Percentiles rank a stretch among this genome's conserved stretches.
These are phyloP conservation scores for Chalciporus pseudorubinellus DNA, from an alignment of 768 basidiomycete species.

Conservation along the genomic window DNA sequence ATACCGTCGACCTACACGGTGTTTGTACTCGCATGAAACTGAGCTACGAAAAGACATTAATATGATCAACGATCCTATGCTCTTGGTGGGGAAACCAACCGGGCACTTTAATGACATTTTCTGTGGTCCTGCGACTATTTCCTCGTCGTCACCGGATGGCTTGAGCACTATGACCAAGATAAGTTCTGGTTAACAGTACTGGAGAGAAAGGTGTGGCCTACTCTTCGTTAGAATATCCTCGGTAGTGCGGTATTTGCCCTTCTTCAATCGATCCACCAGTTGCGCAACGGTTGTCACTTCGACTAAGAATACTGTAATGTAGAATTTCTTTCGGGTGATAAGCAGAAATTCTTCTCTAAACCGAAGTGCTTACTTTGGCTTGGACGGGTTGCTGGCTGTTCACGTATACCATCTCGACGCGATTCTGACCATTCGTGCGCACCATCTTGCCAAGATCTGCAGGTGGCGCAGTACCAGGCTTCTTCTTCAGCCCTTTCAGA, in stretches of 20 bases:
- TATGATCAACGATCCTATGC: background rate
- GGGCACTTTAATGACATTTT: constrained; percentile 94
- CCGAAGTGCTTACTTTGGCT: constrained; percentile 53
- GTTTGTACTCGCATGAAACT: constrained; percentile 82
- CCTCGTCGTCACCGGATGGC: constrained; percentile 71
- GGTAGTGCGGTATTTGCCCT: constrained; percentile 60
- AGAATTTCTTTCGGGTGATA: constrained; percentile 81
- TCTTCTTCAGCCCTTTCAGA: constrained; percentile 92
- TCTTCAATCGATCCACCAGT: constrained; percentile 67
- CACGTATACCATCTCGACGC: constrained; percentile 86
- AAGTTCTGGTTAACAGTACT: background rate
- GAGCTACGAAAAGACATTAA: constrained; percentile 44
- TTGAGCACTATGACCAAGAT: constrained; percentile 49
- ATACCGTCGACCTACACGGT: constrained; percentile 84
- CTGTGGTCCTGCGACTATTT: constrained; percentile 86
- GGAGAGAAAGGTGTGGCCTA: constrained; percentile 37
- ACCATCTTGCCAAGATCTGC: constrained; percentile 56
- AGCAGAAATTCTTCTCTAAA: constrained; percentile 2
- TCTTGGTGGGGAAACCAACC: constrained; percentile 45
- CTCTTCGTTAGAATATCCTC: constrained; percentile 67
- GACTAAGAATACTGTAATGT: constrained; percentile 79
- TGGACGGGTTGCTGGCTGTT: constrained; percentile 79
- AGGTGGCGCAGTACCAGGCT: constrained; percentile 91
- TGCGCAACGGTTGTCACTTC: constrained; percentile 69
- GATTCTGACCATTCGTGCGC: constrained; percentile 49